Percentiles rank a stretch among this genome's conserved stretches.
phyloP scores from a whole-genome alignment of 805 yeast genomes.

The Danielia reshetovae region DNA sequence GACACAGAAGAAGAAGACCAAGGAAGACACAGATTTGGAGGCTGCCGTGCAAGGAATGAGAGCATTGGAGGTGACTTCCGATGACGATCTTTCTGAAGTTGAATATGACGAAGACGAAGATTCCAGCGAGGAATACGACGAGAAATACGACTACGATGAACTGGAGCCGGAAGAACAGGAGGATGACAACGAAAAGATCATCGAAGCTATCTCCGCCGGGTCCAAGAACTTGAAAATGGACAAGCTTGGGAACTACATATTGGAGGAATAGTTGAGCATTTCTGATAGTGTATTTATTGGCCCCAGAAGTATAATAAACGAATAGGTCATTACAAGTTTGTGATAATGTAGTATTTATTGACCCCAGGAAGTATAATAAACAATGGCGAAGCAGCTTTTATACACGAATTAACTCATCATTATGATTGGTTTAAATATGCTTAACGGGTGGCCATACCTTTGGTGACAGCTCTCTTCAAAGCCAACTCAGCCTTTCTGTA shows the following conservation, averaged over 20 bases:
- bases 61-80: conserved; percentile 25
- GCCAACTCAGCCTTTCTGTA: conserved; percentile 98
- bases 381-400: conserved; percentile 13
- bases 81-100: conserved; percentile 10
- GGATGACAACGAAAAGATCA: conserved; percentile 48
- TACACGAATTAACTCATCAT: conserved; percentile 17
- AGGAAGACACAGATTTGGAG: conserved; percentile 61
- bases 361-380: conserved; percentile 2
- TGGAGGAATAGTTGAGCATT: conserved; percentile 37
- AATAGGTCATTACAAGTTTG: too few species aligned
- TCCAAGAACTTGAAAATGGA: conserved; percentile 70
- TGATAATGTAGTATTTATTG: conserved; percentile 1
- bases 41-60: conserved; percentile 70
- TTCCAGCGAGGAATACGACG: conserved; percentile 24
- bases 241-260: conserved; percentile 73
- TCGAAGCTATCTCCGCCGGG: conserved; percentile 65
- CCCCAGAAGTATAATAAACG: conserved; percentile 3
- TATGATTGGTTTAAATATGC: conserved; percentile 16
- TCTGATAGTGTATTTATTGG: conserved; percentile 1
- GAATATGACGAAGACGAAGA: conserved; percentile 46
- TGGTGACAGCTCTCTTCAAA: conserved; percentile 98
- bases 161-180: conserved; percentile 28
- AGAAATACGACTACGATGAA: conserved; percentile 13
- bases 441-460: conserved; percentile 98
- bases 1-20: conserved; percentile 37